A percentile compares a stretch with the other conserved stretches of the same genome.
Evolutionary conservation across 2,329 filamentous ascomycete species (phyloP).

Genomic region (Lasiodiplodia citricola): DNA sequence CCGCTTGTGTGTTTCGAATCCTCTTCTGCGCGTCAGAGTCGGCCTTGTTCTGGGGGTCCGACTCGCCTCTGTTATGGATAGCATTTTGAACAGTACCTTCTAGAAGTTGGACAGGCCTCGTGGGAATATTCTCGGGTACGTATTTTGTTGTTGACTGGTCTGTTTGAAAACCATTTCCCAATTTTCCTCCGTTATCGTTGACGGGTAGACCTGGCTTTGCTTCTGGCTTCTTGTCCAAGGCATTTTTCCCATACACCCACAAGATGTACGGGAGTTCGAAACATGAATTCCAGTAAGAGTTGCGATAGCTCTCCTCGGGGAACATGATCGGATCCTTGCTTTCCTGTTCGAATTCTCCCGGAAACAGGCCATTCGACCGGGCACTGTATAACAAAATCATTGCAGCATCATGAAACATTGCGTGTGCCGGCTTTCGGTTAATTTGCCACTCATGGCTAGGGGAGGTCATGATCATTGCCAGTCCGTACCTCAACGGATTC

Average conservation of each 20-base stretch:
- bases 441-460: neutral
- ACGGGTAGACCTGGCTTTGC: neutral
- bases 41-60: too few relatives aligned
- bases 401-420: neutral
- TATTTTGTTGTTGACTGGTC: too few relatives aligned
- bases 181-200: neutral
- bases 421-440: neutral
- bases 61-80: too few relatives aligned
- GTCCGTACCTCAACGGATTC: neutral
- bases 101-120: too few relatives aligned
- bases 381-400: neutral
- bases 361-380: neutral
- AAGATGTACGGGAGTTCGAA: conserved; percentile 27
- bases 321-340: neutral
- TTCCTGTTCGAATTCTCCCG: neutral
- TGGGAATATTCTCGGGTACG: too few relatives aligned
- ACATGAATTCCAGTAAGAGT: conserved; percentile 8
- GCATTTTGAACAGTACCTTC: too few relatives aligned
- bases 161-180: neutral
- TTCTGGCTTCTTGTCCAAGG: neutral
- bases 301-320: neutral
- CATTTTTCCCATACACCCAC: neutral
- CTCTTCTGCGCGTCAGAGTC: neutral
- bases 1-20: neutral
- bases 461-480: neutral